Conservation (phyloP, 1,139 yeast species). For the Sugiyamaella pinicola region DNA sequence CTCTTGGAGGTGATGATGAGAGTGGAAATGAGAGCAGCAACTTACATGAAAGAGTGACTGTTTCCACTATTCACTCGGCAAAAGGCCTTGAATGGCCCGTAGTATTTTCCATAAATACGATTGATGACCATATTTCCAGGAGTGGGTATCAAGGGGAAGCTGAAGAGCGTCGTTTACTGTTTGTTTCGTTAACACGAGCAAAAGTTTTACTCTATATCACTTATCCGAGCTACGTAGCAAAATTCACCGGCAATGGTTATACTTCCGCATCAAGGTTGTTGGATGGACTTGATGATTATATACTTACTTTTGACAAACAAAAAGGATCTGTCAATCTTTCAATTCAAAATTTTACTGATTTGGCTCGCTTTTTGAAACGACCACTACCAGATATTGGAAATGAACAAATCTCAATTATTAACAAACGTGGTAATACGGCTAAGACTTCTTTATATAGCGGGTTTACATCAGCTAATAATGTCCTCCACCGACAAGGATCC, state of each 20-base stretch:
- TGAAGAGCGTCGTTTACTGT: conserved; percentile 83
- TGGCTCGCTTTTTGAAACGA: conserved; percentile 16
- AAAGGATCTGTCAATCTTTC: conserved; percentile 2
- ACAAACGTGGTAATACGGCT: conserved; percentile 1
- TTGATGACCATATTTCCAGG: conserved; percentile 41
- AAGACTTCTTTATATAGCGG: background rate
- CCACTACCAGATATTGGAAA: background rate
- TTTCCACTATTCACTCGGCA: conserved; percentile 86
- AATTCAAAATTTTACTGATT: background rate
- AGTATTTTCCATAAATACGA: conserved; percentile 61
- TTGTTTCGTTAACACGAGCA: conserved; percentile 88
- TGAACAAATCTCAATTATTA: background rate
- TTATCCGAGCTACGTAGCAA: conserved; percentile 20
- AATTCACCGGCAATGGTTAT: background rate
- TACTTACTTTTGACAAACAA: background rate
- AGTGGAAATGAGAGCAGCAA: conserved; percentile 20
- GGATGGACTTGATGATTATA: background rate
- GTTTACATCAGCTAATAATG: background rate
- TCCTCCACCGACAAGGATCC: background rate
- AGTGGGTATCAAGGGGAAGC: conserved; percentile 46
- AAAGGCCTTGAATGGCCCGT: conserved; percentile 96
- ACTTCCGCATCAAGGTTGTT: conserved; percentile 11
- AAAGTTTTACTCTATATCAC: conserved; percentile 50
- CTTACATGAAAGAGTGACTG: conserved; percentile 39
- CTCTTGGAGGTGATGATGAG: conserved; percentile 48